phyloP scores from a whole-genome alignment of 345 rosid genomes.

The Murraya koenigii region DNA sequence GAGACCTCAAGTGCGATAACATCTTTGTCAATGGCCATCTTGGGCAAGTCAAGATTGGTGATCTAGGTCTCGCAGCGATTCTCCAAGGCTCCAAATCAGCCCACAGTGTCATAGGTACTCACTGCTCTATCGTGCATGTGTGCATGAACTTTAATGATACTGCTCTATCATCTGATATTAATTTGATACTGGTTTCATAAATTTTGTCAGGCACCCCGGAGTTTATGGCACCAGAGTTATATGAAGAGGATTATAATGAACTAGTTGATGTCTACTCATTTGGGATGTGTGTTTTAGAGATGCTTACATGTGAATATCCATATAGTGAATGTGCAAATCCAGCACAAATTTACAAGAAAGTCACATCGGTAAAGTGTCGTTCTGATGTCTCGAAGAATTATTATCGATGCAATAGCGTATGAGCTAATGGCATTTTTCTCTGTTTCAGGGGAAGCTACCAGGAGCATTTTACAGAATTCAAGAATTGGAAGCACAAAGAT shows the following conservation, averaged over 20 bases:
- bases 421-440: not conserved
- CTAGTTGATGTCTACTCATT: constrained; percentile 83
- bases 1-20: constrained; percentile 66
- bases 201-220: constrained; percentile 69
- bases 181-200: not conserved
- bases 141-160: not conserved
- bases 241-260: constrained; percentile 79
- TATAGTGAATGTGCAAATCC: constrained; percentile 71
- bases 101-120: constrained; percentile 56
- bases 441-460: constrained; percentile 70
- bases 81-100: constrained; percentile 48
- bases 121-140: not conserved
- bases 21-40: constrained; percentile 69
- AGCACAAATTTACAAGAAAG: constrained; percentile 83
- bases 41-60: constrained; percentile 71
- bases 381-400: not conserved
- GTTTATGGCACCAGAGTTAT: constrained; percentile 88
- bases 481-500: constrained; percentile 62
- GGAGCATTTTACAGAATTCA: constrained; percentile 57
- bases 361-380: constrained; percentile 42
- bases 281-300: constrained; percentile 82
- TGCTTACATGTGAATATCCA: constrained; percentile 80
- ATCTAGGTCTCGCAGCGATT: constrained; percentile 66
- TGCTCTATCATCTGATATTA: not conserved
- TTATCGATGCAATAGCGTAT: not conserved